These are phyloP conservation scores for Teunomyces stri DNA, from an alignment of 805 yeast species.

Conservation along the genomic window DNA sequence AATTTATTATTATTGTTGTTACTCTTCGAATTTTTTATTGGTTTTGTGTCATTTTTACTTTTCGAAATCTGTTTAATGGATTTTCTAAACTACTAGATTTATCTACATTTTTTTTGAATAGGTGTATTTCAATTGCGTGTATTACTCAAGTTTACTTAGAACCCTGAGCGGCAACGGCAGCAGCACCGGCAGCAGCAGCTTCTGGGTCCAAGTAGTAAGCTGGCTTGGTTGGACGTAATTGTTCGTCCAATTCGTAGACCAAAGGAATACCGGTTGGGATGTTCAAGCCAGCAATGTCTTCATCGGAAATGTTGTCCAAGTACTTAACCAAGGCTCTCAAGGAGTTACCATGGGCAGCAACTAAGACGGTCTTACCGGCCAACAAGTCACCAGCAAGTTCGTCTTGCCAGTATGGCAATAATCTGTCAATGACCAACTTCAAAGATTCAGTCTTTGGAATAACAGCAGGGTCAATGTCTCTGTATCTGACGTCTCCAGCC, in stretches of 20 bases:
- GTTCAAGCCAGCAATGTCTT: constrained; percentile 88
- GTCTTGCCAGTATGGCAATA: constrained; percentile 96
- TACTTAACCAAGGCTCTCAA: constrained; percentile 94
- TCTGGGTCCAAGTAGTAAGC: constrained; percentile 98
- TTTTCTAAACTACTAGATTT: not conserved
- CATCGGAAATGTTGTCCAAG: constrained; percentile 90
- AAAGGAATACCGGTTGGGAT: constrained; percentile 98
- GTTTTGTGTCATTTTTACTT: not conserved
- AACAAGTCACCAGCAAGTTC: constrained; percentile 81
- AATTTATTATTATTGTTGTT: not conserved
- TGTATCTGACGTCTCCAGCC: constrained; percentile 81
- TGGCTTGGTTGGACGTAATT: constrained; percentile 86
- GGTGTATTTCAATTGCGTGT: not conserved
- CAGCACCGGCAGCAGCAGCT: constrained; percentile 99
- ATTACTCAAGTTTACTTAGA: constrained; percentile 24
- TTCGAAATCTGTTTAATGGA: not conserved
- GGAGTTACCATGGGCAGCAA: constrained; percentile 99
- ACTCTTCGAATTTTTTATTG: not conserved
- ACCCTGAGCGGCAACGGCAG: constrained; percentile 98
- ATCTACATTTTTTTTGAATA: not conserved
- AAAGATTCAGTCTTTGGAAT: constrained; percentile 94
- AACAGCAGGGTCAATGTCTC: constrained; percentile 76
- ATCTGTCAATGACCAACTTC: constrained; percentile 91
- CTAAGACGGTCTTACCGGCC: constrained; percentile 83
- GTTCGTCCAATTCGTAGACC: constrained; percentile 89